Base-by-base conservation (phyloP, 495 filamentous ascomycete species). In the Penicillium subrubescens region DNA sequence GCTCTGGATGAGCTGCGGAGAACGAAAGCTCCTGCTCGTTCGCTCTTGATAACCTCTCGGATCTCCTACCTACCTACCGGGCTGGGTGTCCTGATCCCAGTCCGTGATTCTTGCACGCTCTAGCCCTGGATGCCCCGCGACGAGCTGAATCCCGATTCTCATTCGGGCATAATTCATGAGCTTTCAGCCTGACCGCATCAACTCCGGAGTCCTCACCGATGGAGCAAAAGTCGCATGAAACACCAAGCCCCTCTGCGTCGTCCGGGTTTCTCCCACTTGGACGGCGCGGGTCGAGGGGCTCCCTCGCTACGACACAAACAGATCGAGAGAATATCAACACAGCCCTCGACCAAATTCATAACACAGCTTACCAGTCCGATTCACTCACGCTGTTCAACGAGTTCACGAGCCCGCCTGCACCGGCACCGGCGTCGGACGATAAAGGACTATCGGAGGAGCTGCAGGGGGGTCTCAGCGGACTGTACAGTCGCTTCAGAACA, bases 311-410 rank as follows among this genome's bases (percentile, higher is more conserved):
- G 17, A 85, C 86, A 7, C 81, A 83, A 25, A 76, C 89, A 59
- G 90, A 93, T 72, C 88, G 84, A 71, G 89, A 91, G 58, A 86
- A 86, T 17, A 83, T 93, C 21, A 84, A 90, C 21, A 84, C 91
- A 59, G 83, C 89, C 15, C 85, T 97, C 37, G 91, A 95, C 74
- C 87, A 91, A 58, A 96, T 97, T 37, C 93, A 97, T 77, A 91
- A 78, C 17, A 82, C 89, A 23, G 92, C 93, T 7, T 94, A 89
- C 67, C 90, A 91, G 64, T 90, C 91, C 14, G 89, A 89, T 35
- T 83, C 85, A 37, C 80, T 96, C 14, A 97, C 92, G 11, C 92
- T 91, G 21, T 97, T 97, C 78, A 93, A 94, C 75, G 93, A 96
- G 54, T 92, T 95, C 61, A 82, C 82, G 0, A 78, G 75, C 50